Percentiles rank a stretch among this genome's conserved stretches.
Conservation (phyloP, 2,329 filamentous ascomycete species). For the Stagonosporopsis cucurbitacearum region DNA sequence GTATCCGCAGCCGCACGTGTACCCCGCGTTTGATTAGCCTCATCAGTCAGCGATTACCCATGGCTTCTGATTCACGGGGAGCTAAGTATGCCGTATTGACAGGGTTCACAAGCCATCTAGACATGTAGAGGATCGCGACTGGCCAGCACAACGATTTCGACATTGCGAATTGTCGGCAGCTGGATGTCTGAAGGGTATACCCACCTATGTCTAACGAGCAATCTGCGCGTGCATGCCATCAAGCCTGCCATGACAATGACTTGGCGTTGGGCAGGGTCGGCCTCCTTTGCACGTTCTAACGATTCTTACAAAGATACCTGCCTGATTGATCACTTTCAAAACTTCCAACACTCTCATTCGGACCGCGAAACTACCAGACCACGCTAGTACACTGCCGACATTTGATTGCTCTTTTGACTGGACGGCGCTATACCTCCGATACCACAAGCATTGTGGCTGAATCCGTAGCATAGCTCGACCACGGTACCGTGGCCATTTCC, state of each 20-base stretch:
- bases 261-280: neutral
- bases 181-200: neutral
- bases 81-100: neutral
- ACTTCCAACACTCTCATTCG: neutral
- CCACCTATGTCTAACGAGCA: neutral
- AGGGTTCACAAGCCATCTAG: neutral
- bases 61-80: neutral
- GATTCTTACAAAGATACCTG: neutral
- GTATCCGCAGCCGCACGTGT: constrained; percentile 4
- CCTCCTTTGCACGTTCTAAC: neutral
- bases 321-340: neutral
- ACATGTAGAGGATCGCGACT: neutral
- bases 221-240: neutral
- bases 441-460: constrained; percentile 2
- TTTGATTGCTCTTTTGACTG: neutral
- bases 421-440: constrained; percentile 2
- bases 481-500: neutral
- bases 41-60: neutral
- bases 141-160: neutral
- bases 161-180: neutral
- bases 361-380: neutral
- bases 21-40: constrained; percentile 10
- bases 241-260: neutral
- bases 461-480: constrained; percentile 2
- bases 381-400: neutral